A percentile compares a stretch with the other conserved stretches of the same genome.
Evolutionary conservation across 306 rosid genomes (phyloP).

Genomic region (Lathyrus tuberosus): DNA sequence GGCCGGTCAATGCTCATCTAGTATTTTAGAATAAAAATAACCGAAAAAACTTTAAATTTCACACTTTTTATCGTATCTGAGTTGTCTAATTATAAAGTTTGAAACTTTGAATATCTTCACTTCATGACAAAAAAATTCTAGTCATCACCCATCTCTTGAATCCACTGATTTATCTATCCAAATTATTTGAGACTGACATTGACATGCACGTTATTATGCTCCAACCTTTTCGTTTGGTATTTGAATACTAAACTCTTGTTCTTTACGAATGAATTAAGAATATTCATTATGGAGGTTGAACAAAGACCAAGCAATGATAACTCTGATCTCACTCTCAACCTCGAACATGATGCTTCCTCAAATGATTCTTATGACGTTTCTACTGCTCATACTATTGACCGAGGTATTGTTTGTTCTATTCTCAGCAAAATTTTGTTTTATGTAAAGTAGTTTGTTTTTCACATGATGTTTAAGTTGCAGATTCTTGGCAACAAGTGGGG

Average conservation of each 20-base stretch:
- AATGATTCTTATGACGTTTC: conserved; percentile 26
- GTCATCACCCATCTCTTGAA: not conserved
- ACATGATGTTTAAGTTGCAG: not conserved
- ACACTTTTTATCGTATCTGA: not conserved
- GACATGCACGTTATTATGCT: not conserved
- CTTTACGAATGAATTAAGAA: not conserved
- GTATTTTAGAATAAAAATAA: not conserved
- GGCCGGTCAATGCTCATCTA: too few species aligned
- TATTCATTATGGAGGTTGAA: conserved; percentile 46
- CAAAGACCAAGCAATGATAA: conserved; percentile 14
- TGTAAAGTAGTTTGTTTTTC: not conserved
- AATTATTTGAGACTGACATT: not conserved
- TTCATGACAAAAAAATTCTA: not conserved
- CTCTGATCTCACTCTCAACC: conserved; percentile 35
- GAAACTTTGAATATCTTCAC: not conserved
- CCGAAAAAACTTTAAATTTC: not conserved
- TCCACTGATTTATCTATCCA: not conserved
- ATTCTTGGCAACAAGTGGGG: conserved; percentile 73
- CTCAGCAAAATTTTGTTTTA: not conserved
- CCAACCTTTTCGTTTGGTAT: not conserved
- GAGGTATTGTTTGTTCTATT: conserved; percentile 31
- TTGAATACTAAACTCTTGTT: not conserved
- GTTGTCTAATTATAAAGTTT: not conserved
- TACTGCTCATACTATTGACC: conserved; percentile 59
- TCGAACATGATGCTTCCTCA: conserved; percentile 40